phyloP scores from a whole-genome alignment of 257 asterid species.

The Misopates orontium region DNA sequence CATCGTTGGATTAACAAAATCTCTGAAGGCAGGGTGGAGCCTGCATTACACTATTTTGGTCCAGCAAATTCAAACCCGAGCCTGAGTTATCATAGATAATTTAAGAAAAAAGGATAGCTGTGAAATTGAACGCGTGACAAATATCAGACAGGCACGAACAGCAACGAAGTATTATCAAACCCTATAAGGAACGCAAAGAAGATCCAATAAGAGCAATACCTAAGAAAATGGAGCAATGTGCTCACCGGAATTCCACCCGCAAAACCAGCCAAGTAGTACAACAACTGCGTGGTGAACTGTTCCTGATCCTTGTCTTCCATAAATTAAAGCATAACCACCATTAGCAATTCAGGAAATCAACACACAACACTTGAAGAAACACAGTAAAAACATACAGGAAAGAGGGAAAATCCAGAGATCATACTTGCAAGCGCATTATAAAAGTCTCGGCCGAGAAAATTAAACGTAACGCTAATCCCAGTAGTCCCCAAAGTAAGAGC shows the following conservation, averaged over 20 bases:
- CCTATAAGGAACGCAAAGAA: slow-evolving; percentile 10
- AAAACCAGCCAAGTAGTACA: slow-evolving; percentile 72
- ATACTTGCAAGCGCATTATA: slow-evolving; percentile 91
- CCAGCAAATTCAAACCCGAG: slow-evolving; percentile 8
- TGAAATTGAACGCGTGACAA: slow-evolving; percentile 5
- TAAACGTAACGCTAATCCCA: slow-evolving; percentile 89
- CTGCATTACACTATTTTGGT: not conserved
- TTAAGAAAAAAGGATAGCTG: slow-evolving; percentile 7
- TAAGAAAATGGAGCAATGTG: slow-evolving; percentile 66
- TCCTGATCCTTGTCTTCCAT: slow-evolving; percentile 82
- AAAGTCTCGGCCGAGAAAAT: slow-evolving; percentile 90
- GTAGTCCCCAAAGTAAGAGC: slow-evolving; percentile 92
- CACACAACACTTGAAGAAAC: not conserved
- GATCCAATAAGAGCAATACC: slow-evolving; percentile 44
- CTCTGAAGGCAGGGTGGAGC: not conserved
- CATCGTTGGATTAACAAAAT: slow-evolving; percentile 3
- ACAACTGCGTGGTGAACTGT: slow-evolving; percentile 73
- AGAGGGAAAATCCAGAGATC: slow-evolving; percentile 22
- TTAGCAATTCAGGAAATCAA: slow-evolving; percentile 17
- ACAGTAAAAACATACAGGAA: not conserved
- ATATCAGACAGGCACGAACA: slow-evolving; percentile 14
- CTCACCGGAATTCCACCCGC: slow-evolving; percentile 98
- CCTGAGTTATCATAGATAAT: not conserved
- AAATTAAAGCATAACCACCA: slow-evolving; percentile 22
- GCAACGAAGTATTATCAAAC: slow-evolving; percentile 1